Evolutionary conservation across 768 basidiomycete species (phyloP).

Genomic region (Boletellus ananiceps): DNA sequence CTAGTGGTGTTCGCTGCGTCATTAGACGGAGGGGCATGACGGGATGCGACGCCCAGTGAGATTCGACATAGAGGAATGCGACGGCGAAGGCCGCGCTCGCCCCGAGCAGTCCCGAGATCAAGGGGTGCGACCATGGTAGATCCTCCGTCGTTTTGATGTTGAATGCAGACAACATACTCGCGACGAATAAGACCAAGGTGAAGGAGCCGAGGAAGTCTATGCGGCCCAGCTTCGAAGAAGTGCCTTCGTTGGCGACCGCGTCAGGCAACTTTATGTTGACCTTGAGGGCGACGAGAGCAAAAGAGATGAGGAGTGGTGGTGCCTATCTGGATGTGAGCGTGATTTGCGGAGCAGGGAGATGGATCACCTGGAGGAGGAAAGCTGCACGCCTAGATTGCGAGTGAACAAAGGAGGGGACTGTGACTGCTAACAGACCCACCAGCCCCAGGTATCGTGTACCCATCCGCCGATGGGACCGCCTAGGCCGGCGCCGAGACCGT

Average conservation of each 20-base stretch:
- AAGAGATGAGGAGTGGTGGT: slow-evolving; percentile 70
- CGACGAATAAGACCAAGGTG: slow-evolving; percentile 69
- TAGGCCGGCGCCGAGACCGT: slow-evolving; percentile 76
- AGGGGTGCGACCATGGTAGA: slow-evolving; percentile 67
- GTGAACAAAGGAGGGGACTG: not conserved
- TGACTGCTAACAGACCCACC: slow-evolving; percentile 44
- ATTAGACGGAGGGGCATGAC: slow-evolving; percentile 86
- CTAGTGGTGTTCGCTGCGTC: slow-evolving; percentile 72
- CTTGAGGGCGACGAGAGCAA: slow-evolving; percentile 66
- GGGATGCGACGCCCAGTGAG: slow-evolving; percentile 72
- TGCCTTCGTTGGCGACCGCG: slow-evolving; percentile 53
- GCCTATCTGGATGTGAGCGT: slow-evolving; percentile 41
- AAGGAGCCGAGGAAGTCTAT: slow-evolving; percentile 84
- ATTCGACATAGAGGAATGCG: slow-evolving; percentile 76
- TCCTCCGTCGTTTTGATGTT: slow-evolving; percentile 77
- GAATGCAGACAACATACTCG: slow-evolving; percentile 69
- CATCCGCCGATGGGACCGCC: slow-evolving; percentile 81
- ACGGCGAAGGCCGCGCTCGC: slow-evolving; percentile 50
- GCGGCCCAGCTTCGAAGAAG: slow-evolving; percentile 63
- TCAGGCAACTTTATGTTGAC: slow-evolving; percentile 75
- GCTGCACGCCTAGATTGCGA: slow-evolving; percentile 63
- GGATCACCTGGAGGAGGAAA: slow-evolving; percentile 76
- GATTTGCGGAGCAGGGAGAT: slow-evolving; percentile 4
- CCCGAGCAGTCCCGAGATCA: slow-evolving; percentile 63
- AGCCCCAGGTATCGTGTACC: slow-evolving; percentile 82